phyloP scores from a whole-genome alignment of 148 eudicot species.

The Camellia japonica region DNA sequence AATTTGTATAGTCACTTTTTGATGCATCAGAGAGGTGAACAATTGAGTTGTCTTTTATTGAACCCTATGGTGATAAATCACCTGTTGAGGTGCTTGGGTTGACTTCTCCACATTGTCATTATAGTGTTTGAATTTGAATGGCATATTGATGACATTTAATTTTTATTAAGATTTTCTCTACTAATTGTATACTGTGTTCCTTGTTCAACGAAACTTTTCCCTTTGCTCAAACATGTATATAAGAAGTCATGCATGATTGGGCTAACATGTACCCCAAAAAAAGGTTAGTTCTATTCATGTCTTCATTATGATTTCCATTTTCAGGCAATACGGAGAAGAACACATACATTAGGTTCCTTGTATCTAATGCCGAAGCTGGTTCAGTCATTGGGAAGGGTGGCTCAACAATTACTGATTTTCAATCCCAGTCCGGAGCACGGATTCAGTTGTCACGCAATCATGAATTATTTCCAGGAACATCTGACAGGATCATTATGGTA shows the following conservation, averaged over 20 bases:
- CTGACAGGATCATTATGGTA: slow-evolving; percentile 89
- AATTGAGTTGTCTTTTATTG: background rate
- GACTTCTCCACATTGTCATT: background rate
- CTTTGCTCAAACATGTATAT: background rate
- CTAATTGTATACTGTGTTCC: background rate
- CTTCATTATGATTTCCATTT: background rate
- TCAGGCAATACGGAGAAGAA: slow-evolving; percentile 57
- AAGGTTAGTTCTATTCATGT: background rate
- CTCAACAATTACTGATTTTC: slow-evolving; percentile 85
- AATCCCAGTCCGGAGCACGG: slow-evolving; percentile 88
- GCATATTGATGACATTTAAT: background rate
- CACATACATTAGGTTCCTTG: slow-evolving; percentile 73
- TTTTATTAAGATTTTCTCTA: background rate
- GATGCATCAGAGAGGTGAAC: background rate
- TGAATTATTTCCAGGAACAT: slow-evolving; percentile 91
- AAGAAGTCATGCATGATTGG: background rate
- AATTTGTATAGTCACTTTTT: background rate
- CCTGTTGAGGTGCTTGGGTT: background rate
- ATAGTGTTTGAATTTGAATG: background rate
- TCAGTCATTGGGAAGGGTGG: slow-evolving; percentile 97
- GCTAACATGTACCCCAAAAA: background rate
- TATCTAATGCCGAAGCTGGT: slow-evolving; percentile 96
- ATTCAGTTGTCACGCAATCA: slow-evolving; percentile 95
- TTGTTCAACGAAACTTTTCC: background rate
- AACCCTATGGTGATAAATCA: background rate